phyloP scores from a whole-genome alignment of 352 stramenopile species.

The Pythium utonaiense region DNA sequence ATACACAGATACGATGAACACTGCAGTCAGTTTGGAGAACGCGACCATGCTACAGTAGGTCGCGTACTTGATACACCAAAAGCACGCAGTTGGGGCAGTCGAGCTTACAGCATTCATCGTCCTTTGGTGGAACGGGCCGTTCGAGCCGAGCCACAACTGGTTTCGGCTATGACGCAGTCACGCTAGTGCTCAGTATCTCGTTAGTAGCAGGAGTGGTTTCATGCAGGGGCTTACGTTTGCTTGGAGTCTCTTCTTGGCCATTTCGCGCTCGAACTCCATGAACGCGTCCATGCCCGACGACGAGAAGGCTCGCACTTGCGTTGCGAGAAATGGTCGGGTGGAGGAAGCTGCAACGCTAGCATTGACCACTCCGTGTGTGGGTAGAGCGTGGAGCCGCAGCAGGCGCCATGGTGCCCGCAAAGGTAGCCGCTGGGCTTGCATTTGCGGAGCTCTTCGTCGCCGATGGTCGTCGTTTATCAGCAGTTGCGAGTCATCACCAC shows the following conservation, averaged over 20 bases:
- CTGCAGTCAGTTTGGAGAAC: too few relatives aligned
- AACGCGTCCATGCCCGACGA: slow-evolving; percentile 72
- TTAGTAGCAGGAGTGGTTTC: background rate
- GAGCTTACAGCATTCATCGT: slow-evolving; percentile 81
- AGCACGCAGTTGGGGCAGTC: slow-evolving; percentile 88
- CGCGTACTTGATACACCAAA: slow-evolving; percentile 70
- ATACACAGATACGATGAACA: too few relatives aligned
- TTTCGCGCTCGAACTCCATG: slow-evolving; percentile 83
- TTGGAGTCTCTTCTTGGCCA: slow-evolving; percentile 56
- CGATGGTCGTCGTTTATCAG: slow-evolving; percentile 19
- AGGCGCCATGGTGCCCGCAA: slow-evolving; percentile 17
- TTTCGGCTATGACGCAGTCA: slow-evolving; percentile 6
- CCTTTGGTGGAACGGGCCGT: slow-evolving; percentile 57
- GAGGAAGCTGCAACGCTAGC: background rate
- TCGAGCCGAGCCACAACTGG: slow-evolving; percentile 31
- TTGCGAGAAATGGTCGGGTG: background rate
- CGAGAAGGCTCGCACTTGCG: slow-evolving; percentile 17
- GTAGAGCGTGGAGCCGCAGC: slow-evolving; percentile 2
- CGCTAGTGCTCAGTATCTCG: background rate
- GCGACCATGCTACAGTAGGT: background rate
- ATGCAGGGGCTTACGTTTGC: slow-evolving; percentile 11
- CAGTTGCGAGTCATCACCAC: slow-evolving; percentile 15
- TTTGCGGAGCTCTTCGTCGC: too few relatives aligned
- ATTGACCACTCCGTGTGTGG: background rate
- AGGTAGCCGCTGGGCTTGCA: slow-evolving; percentile 8